phyloP scores from a whole-genome alignment of 2,329 filamentous ascomycete genomes.

The Nemania sp. region DNA sequence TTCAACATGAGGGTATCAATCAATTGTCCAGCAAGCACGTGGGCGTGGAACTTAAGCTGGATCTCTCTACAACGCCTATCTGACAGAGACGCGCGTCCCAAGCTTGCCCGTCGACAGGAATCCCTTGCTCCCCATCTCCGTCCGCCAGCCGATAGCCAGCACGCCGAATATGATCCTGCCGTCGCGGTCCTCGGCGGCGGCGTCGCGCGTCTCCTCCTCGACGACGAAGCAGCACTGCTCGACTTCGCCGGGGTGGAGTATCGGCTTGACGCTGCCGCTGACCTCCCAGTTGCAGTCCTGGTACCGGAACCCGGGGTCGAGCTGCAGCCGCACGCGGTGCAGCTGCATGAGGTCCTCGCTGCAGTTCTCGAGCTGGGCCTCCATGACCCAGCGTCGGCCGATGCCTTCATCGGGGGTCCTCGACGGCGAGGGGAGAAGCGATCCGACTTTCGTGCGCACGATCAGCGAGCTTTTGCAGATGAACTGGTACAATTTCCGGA shows the following conservation, averaged over 20 bases:
- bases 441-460: conserved; percentile 85
- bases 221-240: conserved; percentile 70
- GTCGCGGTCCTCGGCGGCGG: conserved; percentile 57
- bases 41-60: too few relatives aligned
- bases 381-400: conserved; percentile 69
- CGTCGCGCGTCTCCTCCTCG: conserved; percentile 47
- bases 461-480: conserved; percentile 88
- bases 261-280: conserved; percentile 51
- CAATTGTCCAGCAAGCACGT: conserved; percentile 9
- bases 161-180: conserved; percentile 74
- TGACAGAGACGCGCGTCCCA: conserved; percentile 52
- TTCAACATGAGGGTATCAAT: conserved; percentile 18
- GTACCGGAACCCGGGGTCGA: conserved; percentile 55
- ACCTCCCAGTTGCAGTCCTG: conserved; percentile 62
- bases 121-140: conserved; percentile 86
- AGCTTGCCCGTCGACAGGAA: conserved; percentile 87
- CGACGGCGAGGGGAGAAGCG: conserved; percentile 55
- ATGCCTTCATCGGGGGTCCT: neutral
- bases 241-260: conserved; percentile 65
- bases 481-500: conserved; percentile 96
- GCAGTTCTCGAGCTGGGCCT: conserved; percentile 95
- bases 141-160: conserved; percentile 84
- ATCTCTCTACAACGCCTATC: conserved; percentile 13
- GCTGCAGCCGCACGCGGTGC: conserved; percentile 64
- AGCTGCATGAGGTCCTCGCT: conserved; percentile 82